A percentile compares a stretch with the other conserved stretches of the same genome.
Conservation (phyloP, 176 grass and related monocot species). For the Hordeum marinum region DNA sequence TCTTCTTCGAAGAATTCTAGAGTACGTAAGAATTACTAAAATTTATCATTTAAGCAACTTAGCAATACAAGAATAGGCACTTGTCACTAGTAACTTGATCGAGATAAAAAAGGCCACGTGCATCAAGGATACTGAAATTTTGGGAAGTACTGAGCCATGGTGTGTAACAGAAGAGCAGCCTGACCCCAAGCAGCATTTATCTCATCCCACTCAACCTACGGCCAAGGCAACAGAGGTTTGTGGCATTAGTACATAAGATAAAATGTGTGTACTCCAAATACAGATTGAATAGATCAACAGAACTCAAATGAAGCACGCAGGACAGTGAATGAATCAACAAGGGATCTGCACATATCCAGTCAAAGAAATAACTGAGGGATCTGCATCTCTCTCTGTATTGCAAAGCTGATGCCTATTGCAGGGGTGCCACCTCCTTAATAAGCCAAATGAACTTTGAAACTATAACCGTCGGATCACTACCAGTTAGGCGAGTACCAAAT, state of each 20-base stretch:
- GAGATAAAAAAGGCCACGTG: neutral
- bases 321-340: constrained; percentile 10
- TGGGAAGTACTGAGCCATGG: constrained; percentile 91
- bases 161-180: constrained; percentile 92
- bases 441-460: neutral
- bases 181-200: constrained; percentile 99
- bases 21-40: neutral
- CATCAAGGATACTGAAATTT: constrained; percentile 64
- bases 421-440: neutral
- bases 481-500: neutral
- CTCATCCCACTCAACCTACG: constrained; percentile 97
- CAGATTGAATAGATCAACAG: constrained; percentile 6
- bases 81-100: neutral
- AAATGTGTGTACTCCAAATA: neutral
- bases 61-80: neutral
- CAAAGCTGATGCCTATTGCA: neutral
- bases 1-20: neutral
- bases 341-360: neutral
- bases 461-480: neutral
- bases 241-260: neutral
- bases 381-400: neutral
- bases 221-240: neutral
- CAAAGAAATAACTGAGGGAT: neutral
- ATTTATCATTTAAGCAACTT: neutral
- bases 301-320: constrained; percentile 5